Evolutionary conservation across 352 stramenopile species (phyloP).

Genomic region (Blastocystis sp.): DNA sequence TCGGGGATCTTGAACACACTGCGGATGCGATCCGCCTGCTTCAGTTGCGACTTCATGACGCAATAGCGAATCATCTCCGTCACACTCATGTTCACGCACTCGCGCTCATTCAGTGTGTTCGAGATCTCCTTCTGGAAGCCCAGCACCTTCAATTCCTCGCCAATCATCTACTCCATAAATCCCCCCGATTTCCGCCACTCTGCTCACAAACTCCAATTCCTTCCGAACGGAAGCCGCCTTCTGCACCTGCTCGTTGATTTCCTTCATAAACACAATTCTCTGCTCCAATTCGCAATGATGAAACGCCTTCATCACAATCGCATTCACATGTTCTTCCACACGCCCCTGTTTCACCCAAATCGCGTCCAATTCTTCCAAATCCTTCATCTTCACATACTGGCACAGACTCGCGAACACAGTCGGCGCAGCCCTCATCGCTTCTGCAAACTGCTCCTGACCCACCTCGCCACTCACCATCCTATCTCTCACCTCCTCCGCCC

Average conservation of each 20-base stretch:
- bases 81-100: slow-evolving; percentile 17
- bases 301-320: not conserved
- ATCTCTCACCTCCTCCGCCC: not conserved
- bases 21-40: slow-evolving; percentile 55
- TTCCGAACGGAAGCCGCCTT: not conserved
- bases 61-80: slow-evolving; percentile 43
- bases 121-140: slow-evolving; percentile 42
- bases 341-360: not conserved
- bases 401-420: not conserved
- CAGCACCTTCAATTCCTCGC: slow-evolving; percentile 37
- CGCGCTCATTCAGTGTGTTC: not conserved
- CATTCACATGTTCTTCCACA: not conserved
- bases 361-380: not conserved
- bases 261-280: slow-evolving; percentile 18
- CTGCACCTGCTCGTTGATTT: not conserved
- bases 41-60: slow-evolving; percentile 23
- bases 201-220: slow-evolving; percentile 17
- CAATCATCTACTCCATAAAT: not conserved
- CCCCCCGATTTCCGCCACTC: not conserved
- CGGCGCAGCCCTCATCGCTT: not conserved
- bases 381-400: slow-evolving; percentile 12
- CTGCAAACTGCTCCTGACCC: not conserved
- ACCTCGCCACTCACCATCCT: not conserved
- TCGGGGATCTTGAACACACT: slow-evolving; percentile 40
- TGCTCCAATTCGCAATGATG: slow-evolving; percentile 4